Percentiles rank a stretch among this genome's conserved stretches.
Conservation (phyloP, 2,329 filamentous ascomycete species). For the Pseudogymnoascus sp. region DNA sequence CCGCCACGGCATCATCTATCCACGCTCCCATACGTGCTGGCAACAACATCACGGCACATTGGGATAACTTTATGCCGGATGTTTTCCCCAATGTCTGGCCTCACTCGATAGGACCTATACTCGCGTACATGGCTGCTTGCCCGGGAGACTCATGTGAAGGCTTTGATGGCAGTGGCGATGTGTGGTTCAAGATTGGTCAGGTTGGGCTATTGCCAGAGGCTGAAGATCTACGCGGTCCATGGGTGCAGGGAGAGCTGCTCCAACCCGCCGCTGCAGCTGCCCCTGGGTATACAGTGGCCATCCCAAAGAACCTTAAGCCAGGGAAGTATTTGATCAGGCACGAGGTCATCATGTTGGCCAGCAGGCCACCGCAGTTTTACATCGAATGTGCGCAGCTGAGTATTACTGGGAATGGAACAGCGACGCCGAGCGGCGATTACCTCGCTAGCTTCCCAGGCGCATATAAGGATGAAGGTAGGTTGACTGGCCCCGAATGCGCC, state of each 20-base stretch:
- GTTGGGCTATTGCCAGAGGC: conserved; percentile 11
- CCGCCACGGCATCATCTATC: background rate
- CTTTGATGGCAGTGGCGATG: conserved; percentile 11
- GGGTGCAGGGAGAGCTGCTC: conserved; percentile 11
- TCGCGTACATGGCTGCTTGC: conserved; percentile 15
- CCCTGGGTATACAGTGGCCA: conserved; percentile 6
- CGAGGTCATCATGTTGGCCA: conserved; percentile 13
- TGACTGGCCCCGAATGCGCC: background rate
- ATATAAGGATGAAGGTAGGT: conserved; percentile 3
- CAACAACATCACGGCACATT: background rate
- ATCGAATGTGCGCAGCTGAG: conserved; percentile 12
- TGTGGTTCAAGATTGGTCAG: conserved; percentile 17
- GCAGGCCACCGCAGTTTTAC: conserved; percentile 12
- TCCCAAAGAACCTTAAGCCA: conserved; percentile 11
- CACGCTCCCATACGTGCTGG: background rate
- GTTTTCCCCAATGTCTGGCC: conserved; percentile 1
- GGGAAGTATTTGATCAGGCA: conserved; percentile 15
- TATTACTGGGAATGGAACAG: conserved; percentile 5
- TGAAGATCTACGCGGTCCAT: conserved; percentile 9
- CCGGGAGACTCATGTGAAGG: conserved; percentile 13
- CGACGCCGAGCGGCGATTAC: conserved; percentile 6
- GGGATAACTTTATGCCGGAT: background rate
- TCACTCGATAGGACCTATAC: conserved; percentile 12
- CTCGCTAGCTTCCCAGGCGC: conserved; percentile 11
- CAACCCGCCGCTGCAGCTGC: background rate